Evolutionary conservation across 2,329 filamentous ascomycete species (phyloP).

Genomic region (Proliferodiscus dingleyae): DNA sequence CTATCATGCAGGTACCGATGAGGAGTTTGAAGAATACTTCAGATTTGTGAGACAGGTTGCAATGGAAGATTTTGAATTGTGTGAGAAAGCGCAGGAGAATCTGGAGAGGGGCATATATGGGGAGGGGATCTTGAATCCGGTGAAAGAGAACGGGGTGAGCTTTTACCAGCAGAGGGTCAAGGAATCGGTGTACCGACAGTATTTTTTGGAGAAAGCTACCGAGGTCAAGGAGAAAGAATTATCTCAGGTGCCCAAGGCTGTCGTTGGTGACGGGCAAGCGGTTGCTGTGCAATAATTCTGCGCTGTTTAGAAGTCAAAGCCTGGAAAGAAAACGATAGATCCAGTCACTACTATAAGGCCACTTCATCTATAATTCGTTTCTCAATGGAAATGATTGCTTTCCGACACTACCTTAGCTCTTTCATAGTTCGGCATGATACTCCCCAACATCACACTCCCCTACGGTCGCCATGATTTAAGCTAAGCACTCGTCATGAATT

Average conservation of each 20-base stretch:
- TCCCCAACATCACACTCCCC: too few species aligned
- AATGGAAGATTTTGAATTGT: slow-evolving; percentile 52
- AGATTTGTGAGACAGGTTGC: slow-evolving; percentile 52
- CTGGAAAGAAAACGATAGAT: too few species aligned
- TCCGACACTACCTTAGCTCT: too few species aligned
- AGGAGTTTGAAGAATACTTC: slow-evolving; percentile 53
- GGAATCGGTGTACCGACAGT: slow-evolving; percentile 23
- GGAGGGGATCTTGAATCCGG: slow-evolving; percentile 50
- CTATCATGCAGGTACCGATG: slow-evolving; percentile 44
- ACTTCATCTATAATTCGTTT: too few species aligned
- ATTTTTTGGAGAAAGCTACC: slow-evolving; percentile 17
- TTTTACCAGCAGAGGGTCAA: slow-evolving; percentile 35
- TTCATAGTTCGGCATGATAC: too few species aligned
- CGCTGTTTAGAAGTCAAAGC: too few species aligned
- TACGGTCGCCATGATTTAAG: too few species aligned
- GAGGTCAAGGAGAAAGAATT: slow-evolving; percentile 10
- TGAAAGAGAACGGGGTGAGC: slow-evolving; percentile 50
- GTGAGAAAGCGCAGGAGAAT: slow-evolving; percentile 51
- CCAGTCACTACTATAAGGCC: too few species aligned
- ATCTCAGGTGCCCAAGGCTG: neutral
- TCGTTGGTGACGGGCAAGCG: neutral
- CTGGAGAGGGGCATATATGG: slow-evolving; percentile 48
- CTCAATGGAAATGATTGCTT: too few species aligned
- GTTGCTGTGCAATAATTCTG: neutral
- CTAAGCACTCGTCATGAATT: too few species aligned